phyloP scores from a whole-genome alignment of 257 asterid genomes.

The Knoxia roxburghii region DNA sequence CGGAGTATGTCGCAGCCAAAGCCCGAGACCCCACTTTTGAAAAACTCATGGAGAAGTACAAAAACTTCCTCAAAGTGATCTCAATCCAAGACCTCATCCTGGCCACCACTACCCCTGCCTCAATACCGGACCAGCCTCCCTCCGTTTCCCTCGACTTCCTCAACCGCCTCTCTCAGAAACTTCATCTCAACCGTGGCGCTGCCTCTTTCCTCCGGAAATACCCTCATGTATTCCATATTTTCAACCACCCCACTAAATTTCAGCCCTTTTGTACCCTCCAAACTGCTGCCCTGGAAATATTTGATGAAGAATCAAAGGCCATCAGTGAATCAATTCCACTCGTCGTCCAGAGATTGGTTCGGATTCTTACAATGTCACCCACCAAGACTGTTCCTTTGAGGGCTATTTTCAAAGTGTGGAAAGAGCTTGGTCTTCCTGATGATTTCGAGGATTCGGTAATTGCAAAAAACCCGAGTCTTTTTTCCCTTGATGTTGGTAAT shows the following conservation, averaged over 20 bases:
- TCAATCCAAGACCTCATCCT: slow-evolving; percentile 80
- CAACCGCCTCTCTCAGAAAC: slow-evolving; percentile 72
- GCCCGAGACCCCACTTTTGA: slow-evolving; percentile 85
- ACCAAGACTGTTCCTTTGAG: slow-evolving; percentile 64
- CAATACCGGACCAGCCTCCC: slow-evolving; percentile 36
- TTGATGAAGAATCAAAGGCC: slow-evolving; percentile 47
- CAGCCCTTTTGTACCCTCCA: slow-evolving; percentile 65
- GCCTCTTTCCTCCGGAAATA: slow-evolving; percentile 70
- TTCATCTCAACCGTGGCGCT: slow-evolving; percentile 81
- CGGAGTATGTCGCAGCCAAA: slow-evolving; percentile 60
- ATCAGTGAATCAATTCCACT: slow-evolving; percentile 36
- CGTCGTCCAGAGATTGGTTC: slow-evolving; percentile 51
- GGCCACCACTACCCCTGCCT: slow-evolving; percentile 19
- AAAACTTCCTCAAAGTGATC: slow-evolving; percentile 59
- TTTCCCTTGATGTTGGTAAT: slow-evolving; percentile 52
- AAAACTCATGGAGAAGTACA: slow-evolving; percentile 80
- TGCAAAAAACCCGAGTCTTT: slow-evolving; percentile 43
- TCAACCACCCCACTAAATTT: slow-evolving; percentile 45
- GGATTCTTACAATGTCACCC: slow-evolving; percentile 64
- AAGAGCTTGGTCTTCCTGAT: slow-evolving; percentile 83
- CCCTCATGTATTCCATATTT: slow-evolving; percentile 77
- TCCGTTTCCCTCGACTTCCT: slow-evolving; percentile 72
- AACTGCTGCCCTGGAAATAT: slow-evolving; percentile 38
- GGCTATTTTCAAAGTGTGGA: slow-evolving; percentile 77
- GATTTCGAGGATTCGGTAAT: slow-evolving; percentile 77